Evolutionary conservation across 352 stramenopile genomes (phyloP), one percentile per base, ranked within the genome.

Genomic region (Phytophthora meadii): DNA sequence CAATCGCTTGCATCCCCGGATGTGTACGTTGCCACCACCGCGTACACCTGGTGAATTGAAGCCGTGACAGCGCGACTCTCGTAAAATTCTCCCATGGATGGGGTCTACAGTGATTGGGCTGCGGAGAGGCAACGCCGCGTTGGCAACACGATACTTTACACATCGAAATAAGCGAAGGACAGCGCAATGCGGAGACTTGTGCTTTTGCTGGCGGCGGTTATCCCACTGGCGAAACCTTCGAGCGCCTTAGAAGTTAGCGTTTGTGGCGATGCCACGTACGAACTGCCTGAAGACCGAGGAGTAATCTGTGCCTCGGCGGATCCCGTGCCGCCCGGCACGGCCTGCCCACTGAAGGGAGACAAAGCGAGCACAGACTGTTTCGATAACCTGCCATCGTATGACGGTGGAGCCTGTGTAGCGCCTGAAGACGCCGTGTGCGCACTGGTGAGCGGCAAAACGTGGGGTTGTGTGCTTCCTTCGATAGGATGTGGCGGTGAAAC

Each of bases 261-360:
- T 10, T 72, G 64, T 30, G 64, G 64, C 28, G 64, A 72, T 42
- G 65, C 65, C 39, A 72, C 65, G 22, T 72, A 72, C 65, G 52
- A 76, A 27, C 54, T 76, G 36, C 55, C 77, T 0, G 34, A 56
- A 3, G 65, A 72, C 28, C 74, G 76, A 37, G 81, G 81, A 12
- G 50, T 68, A 11, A 45, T 89, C 24, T 93, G 84, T 50, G 71
- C 70, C 4, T 86, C 80, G 19, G 68, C 64, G 3, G 72, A 81
- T 10, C 44, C 53, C 12, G 14, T 62, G n/a, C 62, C 67, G 4
- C 24, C 58, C n/a, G 68, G 67, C 0, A 74, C 72, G 25, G 59
- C 68, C 9, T 79, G 67, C 45, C 63, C 51, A 25, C 68, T 70
- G 24, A 84, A 82, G 54, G 79, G 79, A 27, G 76, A 87, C 32